phyloP scores from a whole-genome alignment of 2,329 filamentous ascomycete species.

The Mariannaea sp. region DNA sequence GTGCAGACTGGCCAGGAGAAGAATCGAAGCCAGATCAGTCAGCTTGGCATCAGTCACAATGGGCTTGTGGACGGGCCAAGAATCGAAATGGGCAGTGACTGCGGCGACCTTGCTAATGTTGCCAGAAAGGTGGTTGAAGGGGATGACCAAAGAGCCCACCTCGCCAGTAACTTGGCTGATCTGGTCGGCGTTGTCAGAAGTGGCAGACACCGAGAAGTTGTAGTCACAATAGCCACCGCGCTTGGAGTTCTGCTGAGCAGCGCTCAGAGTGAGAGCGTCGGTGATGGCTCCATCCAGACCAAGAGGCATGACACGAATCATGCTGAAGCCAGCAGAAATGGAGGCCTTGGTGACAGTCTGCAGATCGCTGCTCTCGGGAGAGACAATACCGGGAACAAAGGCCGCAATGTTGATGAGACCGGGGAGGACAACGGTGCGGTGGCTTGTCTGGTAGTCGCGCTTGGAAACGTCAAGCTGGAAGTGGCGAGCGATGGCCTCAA shows the following conservation, averaged over 20 bases:
- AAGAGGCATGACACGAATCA: constrained; percentile 79
- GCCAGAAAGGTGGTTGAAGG: constrained; percentile 79
- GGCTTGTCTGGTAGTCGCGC: constrained; percentile 91
- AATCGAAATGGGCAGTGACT: constrained; percentile 77
- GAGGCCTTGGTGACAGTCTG: constrained; percentile 73
- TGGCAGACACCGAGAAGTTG: constrained; percentile 79
- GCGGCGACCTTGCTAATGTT: constrained; percentile 85
- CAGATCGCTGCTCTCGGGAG: constrained; percentile 68
- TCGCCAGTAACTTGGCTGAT: constrained; percentile 73
- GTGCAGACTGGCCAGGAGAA: constrained; percentile 78
- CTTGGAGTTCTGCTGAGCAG: constrained; percentile 73
- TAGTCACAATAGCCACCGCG: constrained; percentile 73
- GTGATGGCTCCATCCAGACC: constrained; percentile 75
- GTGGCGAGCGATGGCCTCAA: constrained; percentile 90
- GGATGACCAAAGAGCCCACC: constrained; percentile 80
- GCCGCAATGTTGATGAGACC: constrained; percentile 80
- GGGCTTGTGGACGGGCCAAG: constrained; percentile 78
- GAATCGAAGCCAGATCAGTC: constrained; percentile 79
- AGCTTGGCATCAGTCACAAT: constrained; percentile 82
- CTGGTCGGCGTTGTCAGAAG: constrained; percentile 73
- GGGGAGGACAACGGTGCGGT: constrained; percentile 73
- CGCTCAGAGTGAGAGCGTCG: constrained; percentile 71
- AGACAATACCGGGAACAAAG: constrained; percentile 75
- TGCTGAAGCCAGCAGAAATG: constrained; percentile 75
- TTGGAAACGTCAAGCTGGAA: constrained; percentile 82